phyloP scores from a whole-genome alignment of 1,284 basidiomycete genomes.

The Cryptococcus hybrid region DNA sequence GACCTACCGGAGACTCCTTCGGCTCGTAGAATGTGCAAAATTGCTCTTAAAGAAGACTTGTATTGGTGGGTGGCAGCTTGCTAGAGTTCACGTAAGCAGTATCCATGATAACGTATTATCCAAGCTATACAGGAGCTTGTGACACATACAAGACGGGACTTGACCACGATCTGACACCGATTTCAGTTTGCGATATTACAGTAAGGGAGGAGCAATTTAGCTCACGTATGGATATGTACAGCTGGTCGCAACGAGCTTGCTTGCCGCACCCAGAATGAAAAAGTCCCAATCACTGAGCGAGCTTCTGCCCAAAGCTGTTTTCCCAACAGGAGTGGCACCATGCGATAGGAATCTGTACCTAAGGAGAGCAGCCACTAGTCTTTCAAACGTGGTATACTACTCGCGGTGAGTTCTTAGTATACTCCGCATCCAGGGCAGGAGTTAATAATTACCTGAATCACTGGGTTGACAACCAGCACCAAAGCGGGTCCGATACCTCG shows the following conservation, averaged over 20 bases:
- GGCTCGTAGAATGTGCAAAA: slow-evolving; percentile 61
- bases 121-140: not conserved
- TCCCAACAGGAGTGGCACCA: slow-evolving; percentile 24
- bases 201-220: not conserved
- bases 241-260: slow-evolving; percentile 63
- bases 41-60: slow-evolving; percentile 44
- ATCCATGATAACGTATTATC: not conserved
- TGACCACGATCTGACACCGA: slow-evolving; percentile 46
- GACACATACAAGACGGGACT: slow-evolving; percentile 45
- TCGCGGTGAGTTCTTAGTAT: not conserved
- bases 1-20: slow-evolving; percentile 62
- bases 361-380: slow-evolving; percentile 56
- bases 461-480: slow-evolving; percentile 91
- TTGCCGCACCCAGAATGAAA: slow-evolving; percentile 84
- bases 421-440: not conserved
- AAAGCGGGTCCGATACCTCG: slow-evolving; percentile 94
- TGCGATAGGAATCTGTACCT: slow-evolving; percentile 20
- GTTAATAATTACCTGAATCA: slow-evolving; percentile 59
- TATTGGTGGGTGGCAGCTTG: slow-evolving; percentile 52
- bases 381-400: slow-evolving; percentile 76
- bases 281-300: slow-evolving; percentile 78
- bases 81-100: slow-evolving; percentile 9
- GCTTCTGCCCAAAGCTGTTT: slow-evolving; percentile 52
- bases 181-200: not conserved
- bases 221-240: slow-evolving; percentile 50